Percentiles rank a stretch among this genome's conserved stretches.
Conservation (phyloP, 768 basidiomycete genomes). For the Dentipellis fragilis region DNA sequence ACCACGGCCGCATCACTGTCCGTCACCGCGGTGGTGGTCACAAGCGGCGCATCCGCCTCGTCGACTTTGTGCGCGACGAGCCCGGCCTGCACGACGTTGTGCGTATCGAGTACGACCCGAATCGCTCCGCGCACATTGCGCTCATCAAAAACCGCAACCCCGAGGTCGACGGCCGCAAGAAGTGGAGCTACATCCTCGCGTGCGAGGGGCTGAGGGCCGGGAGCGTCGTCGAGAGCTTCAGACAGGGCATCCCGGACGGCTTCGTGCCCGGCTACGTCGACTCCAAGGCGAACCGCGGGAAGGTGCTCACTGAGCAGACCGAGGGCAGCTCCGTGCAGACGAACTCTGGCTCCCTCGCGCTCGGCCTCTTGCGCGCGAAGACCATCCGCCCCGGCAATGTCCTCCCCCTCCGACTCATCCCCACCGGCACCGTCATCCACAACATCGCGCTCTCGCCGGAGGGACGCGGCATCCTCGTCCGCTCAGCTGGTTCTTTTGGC, state of each 20-base stretch:
- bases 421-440: conserved; percentile 86
- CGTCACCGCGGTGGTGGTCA: conserved; percentile 90
- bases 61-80: conserved; percentile 79
- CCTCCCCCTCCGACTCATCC: conserved; percentile 83
- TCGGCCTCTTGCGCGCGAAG: conserved; percentile 75
- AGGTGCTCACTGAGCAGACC: conserved; percentile 13
- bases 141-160: conserved; percentile 60
- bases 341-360: conserved; percentile 51
- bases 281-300: conserved; percentile 17
- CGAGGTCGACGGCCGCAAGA: conserved; percentile 38
- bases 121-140: conserved; percentile 89
- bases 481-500: conserved; percentile 82
- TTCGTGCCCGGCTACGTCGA: conserved; percentile 42
- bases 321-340: conserved; percentile 13
- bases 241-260: conserved; percentile 70
- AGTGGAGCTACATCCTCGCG: conserved; percentile 89
- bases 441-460: conserved; percentile 66
- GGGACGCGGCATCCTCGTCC: conserved; percentile 75
- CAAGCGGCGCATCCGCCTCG: conserved; percentile 68
- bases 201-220: conserved; percentile 85
- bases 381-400: conserved; percentile 90
- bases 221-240: conserved; percentile 78
- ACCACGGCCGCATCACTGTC: conserved; percentile 76
- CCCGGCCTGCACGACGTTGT: conserved; percentile 82
- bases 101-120: conserved; percentile 95